Evolutionary conservation across 2,329 filamentous ascomycete species (phyloP).

Genomic region (Cercospora canescens): DNA sequence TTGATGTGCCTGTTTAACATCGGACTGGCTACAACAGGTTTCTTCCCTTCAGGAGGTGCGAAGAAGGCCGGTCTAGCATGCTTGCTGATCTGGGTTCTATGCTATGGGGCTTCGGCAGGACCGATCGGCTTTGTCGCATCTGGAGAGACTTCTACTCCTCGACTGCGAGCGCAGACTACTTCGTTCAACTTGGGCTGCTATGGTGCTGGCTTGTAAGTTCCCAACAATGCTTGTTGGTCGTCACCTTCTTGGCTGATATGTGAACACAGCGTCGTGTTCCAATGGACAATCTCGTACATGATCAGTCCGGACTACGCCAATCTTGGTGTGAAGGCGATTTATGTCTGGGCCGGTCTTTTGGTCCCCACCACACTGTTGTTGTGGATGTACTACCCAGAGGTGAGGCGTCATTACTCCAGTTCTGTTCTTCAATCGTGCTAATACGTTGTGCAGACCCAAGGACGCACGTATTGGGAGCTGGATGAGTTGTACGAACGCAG

Average conservation of each 20-base stretch:
- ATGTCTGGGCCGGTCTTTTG: constrained; percentile 18
- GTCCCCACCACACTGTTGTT: constrained; percentile 14
- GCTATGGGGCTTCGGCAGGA: constrained; percentile 21
- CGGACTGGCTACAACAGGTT: constrained; percentile 15
- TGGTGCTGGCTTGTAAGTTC: constrained; percentile 18
- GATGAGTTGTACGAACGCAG: constrained; percentile 25
- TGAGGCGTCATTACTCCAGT: constrained; percentile 2
- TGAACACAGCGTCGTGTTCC: constrained; percentile 18
- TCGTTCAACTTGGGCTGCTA: constrained; percentile 4
- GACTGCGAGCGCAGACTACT: constrained; percentile 19
- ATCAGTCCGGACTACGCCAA: constrained; percentile 20
- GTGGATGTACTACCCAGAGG: constrained; percentile 22
- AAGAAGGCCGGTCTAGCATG: constrained; percentile 19
- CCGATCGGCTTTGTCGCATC: constrained; percentile 22
- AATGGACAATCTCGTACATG: constrained; percentile 20
- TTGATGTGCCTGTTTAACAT: constrained; percentile 23
- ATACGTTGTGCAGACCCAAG: constrained; percentile 8
- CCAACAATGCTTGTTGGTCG: neutral
- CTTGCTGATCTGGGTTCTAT: constrained; percentile 22
- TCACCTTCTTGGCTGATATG: neutral
- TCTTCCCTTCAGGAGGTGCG: constrained; percentile 11
- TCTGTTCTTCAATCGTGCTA: too few relatives aligned
- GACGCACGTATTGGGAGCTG: constrained; percentile 25
- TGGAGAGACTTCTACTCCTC: constrained; percentile 18
- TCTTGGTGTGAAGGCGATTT: constrained; percentile 19